Evolutionary conservation across 768 basidiomycete species (phyloP), one percentile per base, ranked within the genome.

Genomic region (Leccinum variicolor): DNA sequence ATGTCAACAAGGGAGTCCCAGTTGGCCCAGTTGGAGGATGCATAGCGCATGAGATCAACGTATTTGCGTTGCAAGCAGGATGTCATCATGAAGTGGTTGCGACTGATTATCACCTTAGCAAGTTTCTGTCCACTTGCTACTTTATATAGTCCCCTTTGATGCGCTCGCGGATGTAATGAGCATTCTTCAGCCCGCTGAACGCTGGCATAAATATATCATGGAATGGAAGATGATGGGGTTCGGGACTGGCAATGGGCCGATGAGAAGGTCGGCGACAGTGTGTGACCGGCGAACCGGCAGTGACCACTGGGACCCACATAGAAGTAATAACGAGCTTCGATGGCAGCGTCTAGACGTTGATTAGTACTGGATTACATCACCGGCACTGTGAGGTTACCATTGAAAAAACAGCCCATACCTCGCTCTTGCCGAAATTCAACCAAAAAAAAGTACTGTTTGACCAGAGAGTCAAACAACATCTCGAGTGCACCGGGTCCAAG

Each of bases 21-120:
- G 43, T 69, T 76, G 25, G 70, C 69, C 69, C 69, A 75, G 54
- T 75, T 75, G 28, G 69, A 71, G 14, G 70, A 71, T 6, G 46
- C 53, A 3, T 46, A 15, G 7, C 41, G 63, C 29, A 76, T 71
- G 15, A 76, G 69, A 39, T 75, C 74, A 28, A 74, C 63, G 58
- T 66, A 75, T 55, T 75, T 76, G 54, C 74, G 66, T 36, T 58
- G 64, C 25, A 65, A 1, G 21, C 34, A 51, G 34, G 56, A 0
- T 2, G 55, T 10, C 61, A 63, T 67, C 9, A 14, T 25, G 48
- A 34, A 4, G 23, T 7, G n/a, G 14, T 19, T 2, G n/a, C n/a
- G 41, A n/a, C n/a, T 41, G 9, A 28, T 48, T 48, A 48, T 15
- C 9, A 4, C 26, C 26, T 48, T 17, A 9, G 17, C 17, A 48